Percentiles rank a stretch among this genome's conserved stretches.
phyloP scores from a whole-genome alignment of 495 filamentous ascomycete genomes.

The Annulohypoxylon stygium region DNA sequence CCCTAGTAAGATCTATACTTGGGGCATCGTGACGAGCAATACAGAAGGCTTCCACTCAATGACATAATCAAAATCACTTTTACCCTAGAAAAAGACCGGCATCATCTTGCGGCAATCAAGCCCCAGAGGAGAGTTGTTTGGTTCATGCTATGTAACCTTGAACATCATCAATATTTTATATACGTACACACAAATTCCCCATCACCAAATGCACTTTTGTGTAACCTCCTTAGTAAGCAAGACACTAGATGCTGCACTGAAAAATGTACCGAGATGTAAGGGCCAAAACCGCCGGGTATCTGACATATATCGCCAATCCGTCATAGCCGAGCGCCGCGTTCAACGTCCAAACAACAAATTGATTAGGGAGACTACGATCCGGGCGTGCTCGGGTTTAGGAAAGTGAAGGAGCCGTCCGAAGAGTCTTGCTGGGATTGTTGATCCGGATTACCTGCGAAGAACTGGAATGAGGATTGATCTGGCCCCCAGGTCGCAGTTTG shows the following conservation, averaged over 20 bases:
- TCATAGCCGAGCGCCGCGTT: constrained; percentile 28
- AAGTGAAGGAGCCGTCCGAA: constrained; percentile 47
- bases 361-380: constrained; percentile 13
- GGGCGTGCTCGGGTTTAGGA: constrained; percentile 43
- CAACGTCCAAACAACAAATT: constrained; percentile 5
- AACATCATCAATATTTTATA: constrained; percentile 2
- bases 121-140: constrained; percentile 33
- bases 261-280: constrained; percentile 21
- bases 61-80: too few species aligned
- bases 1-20: too few species aligned
- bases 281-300: constrained; percentile 33
- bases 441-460: constrained; percentile 59
- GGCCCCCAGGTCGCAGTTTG: constrained; percentile 62
- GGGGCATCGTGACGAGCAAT: background rate
- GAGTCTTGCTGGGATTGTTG: constrained; percentile 54
- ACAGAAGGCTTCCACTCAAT: background rate
- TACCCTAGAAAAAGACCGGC: background rate
- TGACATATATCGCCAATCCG: constrained; percentile 22
- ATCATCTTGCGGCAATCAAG: background rate
- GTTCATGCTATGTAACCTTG: constrained; percentile 28
- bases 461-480: constrained; percentile 59
- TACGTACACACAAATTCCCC: constrained; percentile 17
- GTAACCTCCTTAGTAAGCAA: constrained; percentile 5
- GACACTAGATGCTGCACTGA: constrained; percentile 5
- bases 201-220: constrained; percentile 21